Percentiles rank a stretch among this genome's conserved stretches.
phyloP scores from a whole-genome alignment of 352 stramenopile species.

The Globisporangium recalcitrans region DNA sequence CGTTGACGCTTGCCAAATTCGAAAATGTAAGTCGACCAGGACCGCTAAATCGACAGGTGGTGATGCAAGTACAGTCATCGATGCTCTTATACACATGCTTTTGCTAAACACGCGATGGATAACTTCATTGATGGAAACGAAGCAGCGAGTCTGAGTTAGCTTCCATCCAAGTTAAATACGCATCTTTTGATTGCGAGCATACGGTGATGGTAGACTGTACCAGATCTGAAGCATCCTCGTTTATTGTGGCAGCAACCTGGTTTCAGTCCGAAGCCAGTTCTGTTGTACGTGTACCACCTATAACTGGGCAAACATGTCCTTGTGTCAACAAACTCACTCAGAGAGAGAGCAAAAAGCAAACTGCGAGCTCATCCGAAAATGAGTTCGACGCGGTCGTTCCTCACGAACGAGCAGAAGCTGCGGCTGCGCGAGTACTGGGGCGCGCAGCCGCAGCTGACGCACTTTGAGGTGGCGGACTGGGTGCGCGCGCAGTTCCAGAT shows the following conservation, averaged over 20 bases:
- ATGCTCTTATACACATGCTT: neutral
- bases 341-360: neutral
- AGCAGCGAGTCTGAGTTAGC: no score
- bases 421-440: slow-evolving; percentile 31
- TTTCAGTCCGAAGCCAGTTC: neutral
- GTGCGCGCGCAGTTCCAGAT: slow-evolving; percentile 29
- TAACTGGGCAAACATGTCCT: neutral
- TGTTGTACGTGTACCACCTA: neutral
- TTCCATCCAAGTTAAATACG: no score
- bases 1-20: no score
- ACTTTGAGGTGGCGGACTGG: slow-evolving; percentile 28
- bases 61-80: neutral
- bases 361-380: neutral
- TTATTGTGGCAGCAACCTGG: neutral
- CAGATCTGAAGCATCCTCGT: no score
- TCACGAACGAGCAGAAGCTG: slow-evolving; percentile 40
- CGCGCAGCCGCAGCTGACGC: slow-evolving; percentile 26
- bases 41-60: slow-evolving; percentile 4
- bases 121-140: no score
- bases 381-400: slow-evolving; percentile 10
- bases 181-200: no score
- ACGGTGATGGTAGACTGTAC: no score
- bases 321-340: no score
- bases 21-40: slow-evolving; percentile 9
- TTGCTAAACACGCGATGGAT: neutral